Evolutionary conservation across 2,329 filamentous ascomycete genomes (phyloP).

Genomic region (Colletotrichum plurivorum): DNA sequence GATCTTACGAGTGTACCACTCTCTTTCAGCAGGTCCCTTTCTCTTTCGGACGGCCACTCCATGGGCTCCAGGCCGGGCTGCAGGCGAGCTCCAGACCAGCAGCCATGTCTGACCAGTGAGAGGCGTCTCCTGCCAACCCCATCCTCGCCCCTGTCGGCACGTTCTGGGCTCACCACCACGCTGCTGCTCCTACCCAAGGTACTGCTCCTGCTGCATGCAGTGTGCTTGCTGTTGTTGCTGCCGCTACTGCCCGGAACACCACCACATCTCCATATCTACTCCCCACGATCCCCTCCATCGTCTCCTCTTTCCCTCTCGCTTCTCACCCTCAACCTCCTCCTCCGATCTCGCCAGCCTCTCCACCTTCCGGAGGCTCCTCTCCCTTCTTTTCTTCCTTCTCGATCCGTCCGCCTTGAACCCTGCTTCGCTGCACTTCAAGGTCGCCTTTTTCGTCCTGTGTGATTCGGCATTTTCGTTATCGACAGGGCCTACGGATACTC

Average conservation of each 20-base stretch:
- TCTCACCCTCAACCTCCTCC: slow-evolving; percentile 28
- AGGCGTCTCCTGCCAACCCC: slow-evolving; percentile 10
- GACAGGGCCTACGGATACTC: background rate
- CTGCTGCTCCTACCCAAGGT: background rate
- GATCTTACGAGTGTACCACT: background rate
- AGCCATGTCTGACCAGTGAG: slow-evolving; percentile 30
- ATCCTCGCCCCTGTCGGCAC: slow-evolving; percentile 3
- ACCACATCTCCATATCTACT: slow-evolving; percentile 37
- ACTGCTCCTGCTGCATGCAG: background rate
- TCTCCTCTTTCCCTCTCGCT: slow-evolving; percentile 28
- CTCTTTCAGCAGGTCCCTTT: slow-evolving; percentile 20
- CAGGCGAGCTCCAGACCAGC: slow-evolving; percentile 16
- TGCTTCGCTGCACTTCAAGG: slow-evolving; percentile 3
- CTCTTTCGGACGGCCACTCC: slow-evolving; percentile 13
- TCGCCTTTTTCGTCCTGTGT: background rate
- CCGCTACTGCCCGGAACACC: no score
- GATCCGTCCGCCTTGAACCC: slow-evolving; percentile 3
- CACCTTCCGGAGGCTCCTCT: slow-evolving; percentile 7
- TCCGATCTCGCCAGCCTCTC: slow-evolving; percentile 25
- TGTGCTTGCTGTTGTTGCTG: background rate
- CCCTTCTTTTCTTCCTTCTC: slow-evolving; percentile 13
- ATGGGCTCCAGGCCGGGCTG: background rate
- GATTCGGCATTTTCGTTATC: slow-evolving; percentile 11
- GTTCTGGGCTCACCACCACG: background rate
- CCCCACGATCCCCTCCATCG: slow-evolving; percentile 38